Evolutionary conservation across 257 asterid genomes (phyloP).

Genomic region (Thymus quinquecostatus): DNA sequence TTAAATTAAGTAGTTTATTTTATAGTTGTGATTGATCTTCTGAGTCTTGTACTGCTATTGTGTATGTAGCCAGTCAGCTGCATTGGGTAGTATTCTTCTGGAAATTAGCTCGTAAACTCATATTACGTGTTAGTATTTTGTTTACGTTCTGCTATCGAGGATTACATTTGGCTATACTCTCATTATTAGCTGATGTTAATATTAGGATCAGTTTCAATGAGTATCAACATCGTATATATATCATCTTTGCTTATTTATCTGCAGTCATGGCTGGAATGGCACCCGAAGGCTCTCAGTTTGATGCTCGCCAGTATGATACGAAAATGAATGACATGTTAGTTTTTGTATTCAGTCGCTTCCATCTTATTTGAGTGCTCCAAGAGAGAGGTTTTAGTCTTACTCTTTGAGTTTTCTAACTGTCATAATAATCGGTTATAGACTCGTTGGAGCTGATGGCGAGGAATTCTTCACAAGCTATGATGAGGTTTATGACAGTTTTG

Average conservation of each 20-base stretch:
- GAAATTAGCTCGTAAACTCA: too few relatives aligned
- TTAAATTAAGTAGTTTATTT: not conserved
- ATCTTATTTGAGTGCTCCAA: not conserved
- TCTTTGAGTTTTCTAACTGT: conserved; percentile 12
- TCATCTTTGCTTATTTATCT: not conserved
- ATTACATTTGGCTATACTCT: not conserved
- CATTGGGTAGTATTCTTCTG: not conserved
- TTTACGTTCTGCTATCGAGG: not conserved
- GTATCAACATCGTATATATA: not conserved
- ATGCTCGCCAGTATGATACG: conserved; percentile 53
- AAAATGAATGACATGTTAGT: conserved; percentile 63
- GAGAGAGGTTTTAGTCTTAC: not conserved
- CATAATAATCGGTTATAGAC: conserved; percentile 36
- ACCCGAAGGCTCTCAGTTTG: conserved; percentile 67
- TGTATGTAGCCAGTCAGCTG: not conserved
- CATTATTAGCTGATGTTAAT: conserved; percentile 3
- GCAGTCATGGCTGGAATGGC: conserved; percentile 62
- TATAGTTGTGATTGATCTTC: not conserved
- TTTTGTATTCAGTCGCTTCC: not conserved
- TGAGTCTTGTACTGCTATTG: not conserved
- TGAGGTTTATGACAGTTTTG: conserved; percentile 59
- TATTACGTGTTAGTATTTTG: too few relatives aligned
- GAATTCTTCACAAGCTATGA: conserved; percentile 63
- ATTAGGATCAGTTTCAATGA: not conserved
- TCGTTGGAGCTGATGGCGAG: conserved; percentile 47